A percentile compares a stretch with the other conserved stretches of the same genome.
These are phyloP conservation scores for Fraxinus paxiana DNA, from an alignment of 305 asterid genomes.

Conservation along the genomic window DNA sequence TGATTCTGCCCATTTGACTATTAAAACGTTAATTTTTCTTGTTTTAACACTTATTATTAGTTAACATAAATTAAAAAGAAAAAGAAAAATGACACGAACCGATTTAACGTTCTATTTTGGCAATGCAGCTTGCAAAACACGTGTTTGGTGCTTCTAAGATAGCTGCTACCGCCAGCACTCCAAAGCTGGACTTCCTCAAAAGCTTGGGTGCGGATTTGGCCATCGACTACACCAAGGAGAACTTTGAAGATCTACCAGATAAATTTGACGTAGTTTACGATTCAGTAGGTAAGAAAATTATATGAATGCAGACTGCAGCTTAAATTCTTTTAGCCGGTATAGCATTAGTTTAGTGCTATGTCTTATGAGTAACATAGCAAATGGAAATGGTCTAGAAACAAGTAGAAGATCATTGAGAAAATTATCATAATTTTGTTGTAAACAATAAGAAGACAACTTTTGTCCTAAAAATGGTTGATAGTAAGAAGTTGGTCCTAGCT, in stretches of 20 bases:
- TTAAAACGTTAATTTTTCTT: neutral
- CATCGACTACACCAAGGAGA: conserved; percentile 80
- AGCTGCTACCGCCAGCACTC: conserved; percentile 77
- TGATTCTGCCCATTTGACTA: neutral
- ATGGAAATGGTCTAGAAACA: neutral
- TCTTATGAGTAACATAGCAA: neutral
- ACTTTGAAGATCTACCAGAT: conserved; percentile 64
- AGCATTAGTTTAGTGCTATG: neutral
- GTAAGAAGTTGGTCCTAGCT: neutral
- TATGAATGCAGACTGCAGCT: neutral
- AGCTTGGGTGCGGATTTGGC: conserved; percentile 78
- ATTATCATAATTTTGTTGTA: no score
- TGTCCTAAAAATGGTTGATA: neutral
- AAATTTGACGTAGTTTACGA: conserved; percentile 75
- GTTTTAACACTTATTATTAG: neutral
- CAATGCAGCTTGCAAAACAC: conserved; percentile 69
- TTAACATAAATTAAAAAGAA: neutral
- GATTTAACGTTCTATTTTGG: neutral
- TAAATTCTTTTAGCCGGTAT: neutral
- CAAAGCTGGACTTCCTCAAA: conserved; percentile 56
- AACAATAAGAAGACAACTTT: neutral
- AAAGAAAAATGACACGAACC: neutral
- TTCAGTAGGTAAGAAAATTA: conserved; percentile 62
- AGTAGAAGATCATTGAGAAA: no score
- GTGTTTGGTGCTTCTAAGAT: conserved; percentile 84